Conservation (phyloP, 495 filamentous ascomycete genomes). For the Annulohypoxylon moriforme region DNA sequence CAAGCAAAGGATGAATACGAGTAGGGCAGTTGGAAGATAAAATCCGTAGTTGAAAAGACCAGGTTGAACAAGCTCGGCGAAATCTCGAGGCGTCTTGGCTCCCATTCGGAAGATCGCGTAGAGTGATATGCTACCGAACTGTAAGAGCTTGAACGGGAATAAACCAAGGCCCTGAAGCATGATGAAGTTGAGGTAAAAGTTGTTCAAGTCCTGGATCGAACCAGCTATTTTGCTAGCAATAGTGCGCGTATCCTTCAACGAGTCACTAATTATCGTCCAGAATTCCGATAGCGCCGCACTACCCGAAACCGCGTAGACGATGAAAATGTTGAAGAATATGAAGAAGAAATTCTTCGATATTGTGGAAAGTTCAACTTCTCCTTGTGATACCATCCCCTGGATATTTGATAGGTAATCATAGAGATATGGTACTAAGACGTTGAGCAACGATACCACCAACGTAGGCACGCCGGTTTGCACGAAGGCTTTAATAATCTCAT, state of each 20-base stretch:
- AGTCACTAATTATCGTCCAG: constrained; percentile 74
- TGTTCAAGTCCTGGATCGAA: constrained; percentile 76
- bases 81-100: constrained; percentile 92
- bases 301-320: constrained; percentile 92
- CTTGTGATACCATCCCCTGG: constrained; percentile 94
- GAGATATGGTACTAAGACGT: constrained; percentile 88
- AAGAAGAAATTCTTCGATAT: constrained; percentile 99
- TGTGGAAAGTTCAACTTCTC: constrained; percentile 92
- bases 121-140: constrained; percentile 85
- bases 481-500: constrained; percentile 76
- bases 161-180: constrained; percentile 92
- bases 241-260: constrained; percentile 78
- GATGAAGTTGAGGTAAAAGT: constrained; percentile 95
- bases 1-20: constrained; percentile 92
- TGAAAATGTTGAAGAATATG: constrained; percentile 98
- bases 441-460: constrained; percentile 82
- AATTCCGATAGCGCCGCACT: constrained; percentile 76
- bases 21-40: constrained; percentile 89
- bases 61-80: constrained; percentile 83
- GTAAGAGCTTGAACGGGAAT: constrained; percentile 90
- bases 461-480: constrained; percentile 91
- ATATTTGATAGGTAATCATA: constrained; percentile 92
- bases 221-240: constrained; percentile 80
- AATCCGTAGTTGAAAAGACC: constrained; percentile 95
- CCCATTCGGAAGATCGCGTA: constrained; percentile 83